A percentile compares a stretch with the other conserved stretches of the same genome.
Evolutionary conservation across 768 basidiomycete species (phyloP).

Genomic region (Hypsizygus marmoreus): DNA sequence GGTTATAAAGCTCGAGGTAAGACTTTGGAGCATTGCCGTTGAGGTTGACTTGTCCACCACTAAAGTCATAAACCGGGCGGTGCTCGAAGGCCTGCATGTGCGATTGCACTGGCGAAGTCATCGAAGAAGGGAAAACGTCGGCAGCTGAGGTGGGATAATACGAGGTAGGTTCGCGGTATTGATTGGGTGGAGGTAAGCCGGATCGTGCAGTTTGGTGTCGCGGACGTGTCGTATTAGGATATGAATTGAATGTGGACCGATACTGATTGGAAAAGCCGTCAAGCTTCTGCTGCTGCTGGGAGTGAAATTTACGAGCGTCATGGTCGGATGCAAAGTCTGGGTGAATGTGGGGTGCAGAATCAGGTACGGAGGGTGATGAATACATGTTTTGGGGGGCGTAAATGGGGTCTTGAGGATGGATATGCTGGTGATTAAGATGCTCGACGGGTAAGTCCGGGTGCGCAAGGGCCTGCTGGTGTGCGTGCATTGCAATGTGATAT

Average conservation of each 20-base stretch:
- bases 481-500: conserved; percentile 52
- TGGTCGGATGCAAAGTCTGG: conserved; percentile 40
- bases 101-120: conserved; percentile 42
- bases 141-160: conserved; percentile 31
- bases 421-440: conserved; percentile 35
- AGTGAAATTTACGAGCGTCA: conserved; percentile 38
- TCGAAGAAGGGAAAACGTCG: conserved; percentile 37
- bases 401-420: conserved; percentile 34
- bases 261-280: conserved; percentile 36
- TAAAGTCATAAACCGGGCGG: conserved; percentile 37
- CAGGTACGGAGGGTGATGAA: conserved; percentile 31
- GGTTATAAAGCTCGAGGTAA: conserved; percentile 30
- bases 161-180: conserved; percentile 35
- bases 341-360: conserved; percentile 39
- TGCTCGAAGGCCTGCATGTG: conserved; percentile 39
- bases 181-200: conserved; percentile 32
- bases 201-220: conserved; percentile 40
- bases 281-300: conserved; percentile 32
- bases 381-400: conserved; percentile 40
- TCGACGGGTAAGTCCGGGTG: conserved; percentile 55
- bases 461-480: conserved; percentile 39
- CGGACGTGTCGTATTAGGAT: conserved; percentile 45
- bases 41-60: conserved; percentile 23
- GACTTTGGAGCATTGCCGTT: conserved; percentile 28
- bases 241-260: conserved; percentile 37